Evolutionary conservation across 192 early-diverging fungal genomes (phyloP).

Genomic region (Umbelopsis sp.): DNA sequence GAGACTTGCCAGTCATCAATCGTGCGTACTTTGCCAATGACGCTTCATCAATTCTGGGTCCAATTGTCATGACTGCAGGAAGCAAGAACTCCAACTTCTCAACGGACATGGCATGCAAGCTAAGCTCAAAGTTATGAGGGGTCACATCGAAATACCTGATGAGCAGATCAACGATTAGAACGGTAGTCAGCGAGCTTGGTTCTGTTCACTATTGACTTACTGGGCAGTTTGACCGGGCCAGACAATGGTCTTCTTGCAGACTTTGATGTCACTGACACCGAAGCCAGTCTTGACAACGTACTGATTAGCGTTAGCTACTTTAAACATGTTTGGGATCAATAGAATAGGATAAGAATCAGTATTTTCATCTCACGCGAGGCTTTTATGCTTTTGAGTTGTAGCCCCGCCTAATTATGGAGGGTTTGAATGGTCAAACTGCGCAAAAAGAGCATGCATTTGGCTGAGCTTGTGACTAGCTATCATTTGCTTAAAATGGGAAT

Average conservation of each 20-base stretch:
- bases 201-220: background rate
- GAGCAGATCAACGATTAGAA: background rate
- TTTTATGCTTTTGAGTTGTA: background rate
- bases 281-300: slow-evolving; percentile 50
- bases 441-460: too few relatives aligned
- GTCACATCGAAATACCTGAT: slow-evolving; percentile 36
- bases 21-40: slow-evolving; percentile 32
- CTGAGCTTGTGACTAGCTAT: too few relatives aligned
- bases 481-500: too few relatives aligned
- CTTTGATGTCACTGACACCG: slow-evolving; percentile 39
- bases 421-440: too few relatives aligned
- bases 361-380: too few relatives aligned
- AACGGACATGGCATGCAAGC: slow-evolving; percentile 50
- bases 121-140: slow-evolving; percentile 47
- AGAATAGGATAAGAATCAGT: background rate
- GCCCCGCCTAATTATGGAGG: background rate
- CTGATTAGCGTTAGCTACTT: slow-evolving; percentile 36
- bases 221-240: slow-evolving; percentile 39
- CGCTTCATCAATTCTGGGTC: slow-evolving; percentile 34
- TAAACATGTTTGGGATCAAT: background rate
- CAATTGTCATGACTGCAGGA: slow-evolving; percentile 56
- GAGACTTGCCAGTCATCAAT: slow-evolving; percentile 25
- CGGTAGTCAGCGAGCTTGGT: background rate
- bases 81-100: slow-evolving; percentile 55
- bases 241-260: slow-evolving; percentile 43